A percentile compares a stretch with the other conserved stretches of the same genome.
These are phyloP conservation scores for Salix exigua DNA, from an alignment of 345 rosid species.

Conservation along the genomic window DNA sequence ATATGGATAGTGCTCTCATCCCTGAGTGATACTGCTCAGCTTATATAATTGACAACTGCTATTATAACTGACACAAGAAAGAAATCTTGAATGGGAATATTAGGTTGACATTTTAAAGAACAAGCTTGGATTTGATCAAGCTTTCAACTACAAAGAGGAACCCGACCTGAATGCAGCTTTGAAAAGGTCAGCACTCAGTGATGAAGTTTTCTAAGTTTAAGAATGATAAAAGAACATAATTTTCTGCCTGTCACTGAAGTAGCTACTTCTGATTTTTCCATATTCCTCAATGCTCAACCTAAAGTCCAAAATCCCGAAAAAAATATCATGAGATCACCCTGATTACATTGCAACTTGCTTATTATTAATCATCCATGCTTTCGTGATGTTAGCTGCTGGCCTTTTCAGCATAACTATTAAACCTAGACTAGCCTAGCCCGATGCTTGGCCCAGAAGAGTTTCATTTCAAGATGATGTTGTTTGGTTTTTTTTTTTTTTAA, in stretches of 20 bases:
- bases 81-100: conserved; percentile 1
- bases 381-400: neutral
- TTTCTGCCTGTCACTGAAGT: neutral
- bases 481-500: too few relatives aligned
- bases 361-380: neutral
- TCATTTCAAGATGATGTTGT: too few relatives aligned
- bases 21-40: neutral
- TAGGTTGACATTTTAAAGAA: conserved; percentile 62
- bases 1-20: too few relatives aligned
- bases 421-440: too few relatives aligned
- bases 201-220: neutral
- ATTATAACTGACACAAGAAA: neutral
- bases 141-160: conserved; percentile 75
- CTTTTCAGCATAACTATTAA: too few relatives aligned
- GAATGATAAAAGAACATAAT: neutral
- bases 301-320: neutral
- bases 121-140: conserved; percentile 64
- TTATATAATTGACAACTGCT: neutral
- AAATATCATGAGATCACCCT: neutral
- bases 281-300: neutral
- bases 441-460: too few relatives aligned
- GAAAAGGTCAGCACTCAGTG: conserved; percentile 57
- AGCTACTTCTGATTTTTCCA: neutral
- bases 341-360: neutral
- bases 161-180: conserved; percentile 46